Percentiles rank a stretch among this genome's conserved stretches.
These are phyloP conservation scores for Amoebophrya sp. DNA, from an alignment of 169 alveolate genomes.

Conservation along the genomic window DNA sequence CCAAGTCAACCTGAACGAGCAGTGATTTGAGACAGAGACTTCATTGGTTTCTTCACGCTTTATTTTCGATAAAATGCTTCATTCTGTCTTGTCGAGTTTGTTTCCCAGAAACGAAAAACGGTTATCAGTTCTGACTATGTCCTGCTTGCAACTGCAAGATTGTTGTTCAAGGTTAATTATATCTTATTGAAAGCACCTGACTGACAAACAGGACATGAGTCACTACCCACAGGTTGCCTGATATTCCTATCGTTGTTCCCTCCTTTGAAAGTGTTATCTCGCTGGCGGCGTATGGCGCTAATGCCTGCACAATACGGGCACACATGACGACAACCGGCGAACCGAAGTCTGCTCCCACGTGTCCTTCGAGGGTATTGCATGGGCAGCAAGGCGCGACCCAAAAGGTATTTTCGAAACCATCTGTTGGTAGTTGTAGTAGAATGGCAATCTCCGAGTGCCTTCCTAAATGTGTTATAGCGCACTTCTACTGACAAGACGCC, in stretches of 20 bases:
- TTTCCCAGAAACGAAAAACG: no score
- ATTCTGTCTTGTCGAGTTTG: not conserved
- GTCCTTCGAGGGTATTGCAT: not conserved
- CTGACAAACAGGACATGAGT: not conserved
- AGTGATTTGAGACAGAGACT: not conserved
- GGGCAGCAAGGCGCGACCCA: slow-evolving; percentile 16
- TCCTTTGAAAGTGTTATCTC: not conserved
- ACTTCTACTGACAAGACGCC: not conserved
- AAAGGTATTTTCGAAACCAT: not conserved
- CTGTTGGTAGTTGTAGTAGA: not conserved
- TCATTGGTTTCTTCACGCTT: not conserved
- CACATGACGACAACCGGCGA: not conserved
- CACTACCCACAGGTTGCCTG: not conserved
- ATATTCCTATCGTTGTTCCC: not conserved
- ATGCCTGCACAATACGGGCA: not conserved
- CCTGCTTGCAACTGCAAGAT: no score
- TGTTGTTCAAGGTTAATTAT: no score
- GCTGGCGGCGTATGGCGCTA: not conserved
- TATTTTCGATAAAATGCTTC: not conserved
- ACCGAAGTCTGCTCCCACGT: not conserved
- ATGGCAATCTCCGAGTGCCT: no score
- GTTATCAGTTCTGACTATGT: no score
- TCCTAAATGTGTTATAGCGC: not conserved
- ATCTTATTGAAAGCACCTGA: not conserved
- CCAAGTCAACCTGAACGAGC: not conserved